phyloP scores from a whole-genome alignment of 257 asterid genomes.

The Thymus quinquecostatus region DNA sequence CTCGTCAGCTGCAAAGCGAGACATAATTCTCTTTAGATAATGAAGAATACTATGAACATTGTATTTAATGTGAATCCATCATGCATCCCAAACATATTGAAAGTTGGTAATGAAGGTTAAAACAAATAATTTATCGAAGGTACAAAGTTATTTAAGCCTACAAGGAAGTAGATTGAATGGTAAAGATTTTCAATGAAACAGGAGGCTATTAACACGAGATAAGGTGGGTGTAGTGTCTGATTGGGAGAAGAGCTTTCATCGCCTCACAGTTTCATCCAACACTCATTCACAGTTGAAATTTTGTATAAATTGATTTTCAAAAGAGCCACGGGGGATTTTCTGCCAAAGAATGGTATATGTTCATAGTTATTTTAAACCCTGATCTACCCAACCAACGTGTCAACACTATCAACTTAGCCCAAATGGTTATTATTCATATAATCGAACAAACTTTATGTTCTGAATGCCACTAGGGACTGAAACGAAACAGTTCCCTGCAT shows the following conservation, averaged over 20 bases:
- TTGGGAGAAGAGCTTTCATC: neutral
- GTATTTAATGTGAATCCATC: neutral
- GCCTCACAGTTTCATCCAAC: neutral
- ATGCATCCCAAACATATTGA: slow-evolving; percentile 10
- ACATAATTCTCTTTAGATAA: neutral
- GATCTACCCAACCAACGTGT: neutral
- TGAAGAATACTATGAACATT: neutral
- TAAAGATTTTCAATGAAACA: neutral
- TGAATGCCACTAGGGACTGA: neutral
- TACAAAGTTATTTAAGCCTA: neutral
- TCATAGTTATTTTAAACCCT: slow-evolving; percentile 1
- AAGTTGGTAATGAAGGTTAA: neutral
- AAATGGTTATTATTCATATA: neutral
- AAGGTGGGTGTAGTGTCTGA: neutral
- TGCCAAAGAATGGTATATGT: neutral
- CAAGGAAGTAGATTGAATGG: neutral
- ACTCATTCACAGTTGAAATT: neutral
- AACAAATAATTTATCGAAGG: too few species aligned
- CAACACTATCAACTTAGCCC: neutral
- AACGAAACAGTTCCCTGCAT: neutral
- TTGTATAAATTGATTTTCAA: neutral
- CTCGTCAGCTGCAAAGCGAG: slow-evolving; percentile 1
- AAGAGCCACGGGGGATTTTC: neutral
- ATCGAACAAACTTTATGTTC: neutral
- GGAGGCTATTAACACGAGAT: neutral